Percentiles rank a stretch among this genome's conserved stretches.
Evolutionary conservation across 306 rosid species (phyloP).

Genomic region (Lagenaria siceraria): DNA sequence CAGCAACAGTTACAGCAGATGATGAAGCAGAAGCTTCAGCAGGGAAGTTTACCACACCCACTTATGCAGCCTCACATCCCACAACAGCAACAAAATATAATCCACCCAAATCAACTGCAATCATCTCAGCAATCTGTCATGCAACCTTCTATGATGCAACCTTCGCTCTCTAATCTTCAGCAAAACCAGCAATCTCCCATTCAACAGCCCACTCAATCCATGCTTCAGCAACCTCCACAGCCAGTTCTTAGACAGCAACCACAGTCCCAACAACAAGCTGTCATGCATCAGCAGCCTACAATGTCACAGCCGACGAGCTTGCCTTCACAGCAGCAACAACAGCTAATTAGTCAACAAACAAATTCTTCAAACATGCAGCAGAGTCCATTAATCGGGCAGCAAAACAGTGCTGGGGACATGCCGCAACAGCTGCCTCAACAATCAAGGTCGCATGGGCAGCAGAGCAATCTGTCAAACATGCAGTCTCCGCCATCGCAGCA

Average conservation of each 20-base stretch:
- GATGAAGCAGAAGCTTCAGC: conserved; percentile 43
- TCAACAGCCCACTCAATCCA: conserved; percentile 61
- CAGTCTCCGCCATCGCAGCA: conserved; percentile 28
- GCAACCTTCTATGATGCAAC: conserved; percentile 54
- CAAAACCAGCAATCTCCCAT: conserved; percentile 58
- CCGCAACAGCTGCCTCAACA: conserved; percentile 45
- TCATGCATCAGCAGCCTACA: conserved; percentile 56
- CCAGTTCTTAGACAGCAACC: conserved; percentile 69
- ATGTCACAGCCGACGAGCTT: conserved; percentile 44
- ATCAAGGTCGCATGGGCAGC: conserved; percentile 53
- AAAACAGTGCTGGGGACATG: conserved; percentile 58
- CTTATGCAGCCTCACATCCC: conserved; percentile 49
- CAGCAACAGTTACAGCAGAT: conserved; percentile 45
- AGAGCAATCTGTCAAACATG: conserved; percentile 54
- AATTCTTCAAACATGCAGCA: conserved; percentile 57
- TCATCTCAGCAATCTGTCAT: conserved; percentile 66
- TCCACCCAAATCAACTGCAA: conserved; percentile 64
- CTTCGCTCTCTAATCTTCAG: conserved; percentile 55
- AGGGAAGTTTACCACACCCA: conserved; percentile 31
- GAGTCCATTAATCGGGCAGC: conserved; percentile 51
- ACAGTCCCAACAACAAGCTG: conserved; percentile 55
- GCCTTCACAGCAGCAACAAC: conserved; percentile 55
- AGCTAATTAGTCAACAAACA: conserved; percentile 50
- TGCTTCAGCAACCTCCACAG: conserved; percentile 73
- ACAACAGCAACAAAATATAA: conserved; percentile 44